Percentiles rank a stretch among this genome's conserved stretches.
Evolutionary conservation across 208 protist genomes (phyloP).

Genomic region (Acanthamoeba lenticulata): DNA sequence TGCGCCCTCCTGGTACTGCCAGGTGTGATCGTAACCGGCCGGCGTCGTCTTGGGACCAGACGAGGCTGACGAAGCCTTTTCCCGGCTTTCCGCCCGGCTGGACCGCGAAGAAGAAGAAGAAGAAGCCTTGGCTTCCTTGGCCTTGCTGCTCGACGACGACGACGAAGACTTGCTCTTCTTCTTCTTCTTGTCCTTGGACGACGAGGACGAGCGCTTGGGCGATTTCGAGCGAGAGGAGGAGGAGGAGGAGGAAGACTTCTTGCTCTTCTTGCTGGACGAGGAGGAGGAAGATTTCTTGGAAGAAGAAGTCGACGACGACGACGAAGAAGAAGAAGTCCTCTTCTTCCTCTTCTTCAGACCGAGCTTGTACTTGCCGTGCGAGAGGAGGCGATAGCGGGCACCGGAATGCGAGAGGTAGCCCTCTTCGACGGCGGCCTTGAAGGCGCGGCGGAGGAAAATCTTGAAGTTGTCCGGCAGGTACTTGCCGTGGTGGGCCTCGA

Average conservation of each 20-base stretch:
- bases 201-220: too few relatives aligned
- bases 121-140: constrained; percentile 37
- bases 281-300: constrained; percentile 11
- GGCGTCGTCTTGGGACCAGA: neutral
- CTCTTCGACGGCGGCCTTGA: constrained; percentile 27
- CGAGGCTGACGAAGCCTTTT: neutral
- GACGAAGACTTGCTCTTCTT: too few relatives aligned
- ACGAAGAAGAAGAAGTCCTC: neutral
- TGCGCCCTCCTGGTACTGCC: constrained; percentile 10
- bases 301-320: neutral
- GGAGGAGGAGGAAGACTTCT: too few relatives aligned
- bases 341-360: neutral
- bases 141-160: too few relatives aligned
- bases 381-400: neutral
- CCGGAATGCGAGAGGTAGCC: neutral
- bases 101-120: neutral
- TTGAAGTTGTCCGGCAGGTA: constrained; percentile 57
- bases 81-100: neutral
- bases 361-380: neutral
- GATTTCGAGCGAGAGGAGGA: too few relatives aligned
- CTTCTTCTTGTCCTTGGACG: neutral
- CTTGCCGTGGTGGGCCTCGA: neutral
- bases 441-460: constrained; percentile 10
- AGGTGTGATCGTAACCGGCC: neutral
- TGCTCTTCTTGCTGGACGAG: neutral